A percentile compares a stretch with the other conserved stretches of the same genome.
These are phyloP conservation scores for Gomphus sp. DNA, from an alignment of 1,284 basidiomycete species.

Conservation along the genomic window DNA sequence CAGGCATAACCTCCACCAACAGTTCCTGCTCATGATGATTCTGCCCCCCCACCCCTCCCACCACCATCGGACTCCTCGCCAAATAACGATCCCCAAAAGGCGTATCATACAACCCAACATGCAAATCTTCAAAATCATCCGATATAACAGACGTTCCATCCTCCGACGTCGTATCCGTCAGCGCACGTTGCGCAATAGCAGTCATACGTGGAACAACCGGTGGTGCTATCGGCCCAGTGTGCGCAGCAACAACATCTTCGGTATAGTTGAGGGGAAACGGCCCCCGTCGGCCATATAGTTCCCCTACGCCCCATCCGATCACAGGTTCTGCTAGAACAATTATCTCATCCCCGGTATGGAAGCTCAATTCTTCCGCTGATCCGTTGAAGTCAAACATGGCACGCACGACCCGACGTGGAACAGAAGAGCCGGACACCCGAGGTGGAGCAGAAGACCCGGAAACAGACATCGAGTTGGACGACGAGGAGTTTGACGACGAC, in stretches of 20 bases:
- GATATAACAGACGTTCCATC: constrained; percentile 14
- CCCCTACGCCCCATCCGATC: constrained; percentile 82
- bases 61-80: neutral
- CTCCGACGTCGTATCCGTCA: constrained; percentile 7
- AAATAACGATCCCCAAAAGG: constrained; percentile 5
- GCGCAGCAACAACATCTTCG: constrained; percentile 30
- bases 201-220: constrained; percentile 12
- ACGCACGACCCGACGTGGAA: constrained; percentile 45
- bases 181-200: neutral
- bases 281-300: constrained; percentile 56
- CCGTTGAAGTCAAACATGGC: constrained; percentile 69
- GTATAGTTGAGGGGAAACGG: constrained; percentile 72
- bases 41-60: neutral
- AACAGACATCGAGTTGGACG: constrained; percentile 5
- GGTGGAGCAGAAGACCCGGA: neutral
- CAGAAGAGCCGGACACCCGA: neutral
- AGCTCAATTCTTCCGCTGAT: constrained; percentile 65
- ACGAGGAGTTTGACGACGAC: constrained; percentile 4
- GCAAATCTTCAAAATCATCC: constrained; percentile 2
- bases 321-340: constrained; percentile 65
- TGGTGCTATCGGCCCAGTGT: constrained; percentile 14
- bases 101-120: constrained; percentile 1
- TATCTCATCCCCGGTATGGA: constrained; percentile 66
- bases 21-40: constrained; percentile 4
- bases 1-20: neutral